Evolutionary conservation across 2,329 filamentous ascomycete species (phyloP).

Genomic region (Hymenoscyphus occultus): DNA sequence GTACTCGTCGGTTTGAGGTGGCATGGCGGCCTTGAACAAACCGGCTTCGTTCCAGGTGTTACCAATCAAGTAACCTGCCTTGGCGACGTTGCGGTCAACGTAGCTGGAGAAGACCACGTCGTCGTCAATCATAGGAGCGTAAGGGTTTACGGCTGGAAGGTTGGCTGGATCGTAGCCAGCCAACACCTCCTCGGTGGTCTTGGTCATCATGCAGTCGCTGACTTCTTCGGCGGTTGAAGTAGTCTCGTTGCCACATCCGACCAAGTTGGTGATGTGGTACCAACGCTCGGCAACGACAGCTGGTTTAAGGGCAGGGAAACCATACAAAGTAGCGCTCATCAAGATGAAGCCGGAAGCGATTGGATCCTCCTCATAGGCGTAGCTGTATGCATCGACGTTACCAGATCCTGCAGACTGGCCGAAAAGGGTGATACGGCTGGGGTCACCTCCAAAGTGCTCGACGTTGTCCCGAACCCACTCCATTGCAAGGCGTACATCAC

Average conservation of each 20-base stretch:
- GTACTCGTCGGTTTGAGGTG: conserved; percentile 16
- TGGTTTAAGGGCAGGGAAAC: conserved; percentile 30
- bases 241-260: conserved; percentile 24
- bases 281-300: conserved; percentile 17
- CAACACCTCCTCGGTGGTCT: conserved; percentile 14
- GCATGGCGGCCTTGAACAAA: conserved; percentile 23
- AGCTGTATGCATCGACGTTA: conserved; percentile 40
- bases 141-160: conserved; percentile 18
- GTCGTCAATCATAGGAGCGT: conserved; percentile 20
- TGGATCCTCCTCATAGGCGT: conserved; percentile 27
- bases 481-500: conserved; percentile 57
- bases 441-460: conserved; percentile 56
- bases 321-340: conserved; percentile 24
- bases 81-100: conserved; percentile 17
- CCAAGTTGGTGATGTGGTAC: conserved; percentile 15
- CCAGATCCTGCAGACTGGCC: conserved; percentile 56
- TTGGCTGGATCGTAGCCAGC: conserved; percentile 12
- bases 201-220: conserved; percentile 16
- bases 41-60: conserved; percentile 33
- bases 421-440: conserved; percentile 50
- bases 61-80: conserved; percentile 28
- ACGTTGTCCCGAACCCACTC: conserved; percentile 59
- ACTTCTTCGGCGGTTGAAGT: conserved; percentile 14
- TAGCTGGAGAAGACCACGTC: conserved; percentile 19
- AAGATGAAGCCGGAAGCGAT: conserved; percentile 26